These are phyloP conservation scores for Polyporus tsugae DNA, from an alignment of 1,284 basidiomycete genomes.

Conservation along the genomic window DNA sequence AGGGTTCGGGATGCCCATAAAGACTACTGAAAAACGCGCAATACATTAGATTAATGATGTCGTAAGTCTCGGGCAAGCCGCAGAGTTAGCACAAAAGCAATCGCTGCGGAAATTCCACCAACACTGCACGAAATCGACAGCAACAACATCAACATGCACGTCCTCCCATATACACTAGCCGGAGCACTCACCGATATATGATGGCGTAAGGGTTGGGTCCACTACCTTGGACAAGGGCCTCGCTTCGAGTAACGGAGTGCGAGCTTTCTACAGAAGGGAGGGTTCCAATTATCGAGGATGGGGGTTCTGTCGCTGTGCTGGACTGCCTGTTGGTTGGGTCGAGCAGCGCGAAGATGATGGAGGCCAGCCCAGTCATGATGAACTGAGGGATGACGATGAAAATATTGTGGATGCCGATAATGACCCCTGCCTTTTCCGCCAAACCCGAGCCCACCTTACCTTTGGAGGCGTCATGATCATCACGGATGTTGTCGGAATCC, in stretches of 20 bases:
- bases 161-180: no score
- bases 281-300: constrained; percentile 17
- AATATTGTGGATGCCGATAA: constrained; percentile 92
- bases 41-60: constrained; percentile 46
- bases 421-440: constrained; percentile 84
- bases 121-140: constrained; percentile 52
- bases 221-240: constrained; percentile 31
- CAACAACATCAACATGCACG: not conserved
- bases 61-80: constrained; percentile 68
- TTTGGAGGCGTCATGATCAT: constrained; percentile 17
- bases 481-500: constrained; percentile 31
- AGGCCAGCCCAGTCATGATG: constrained; percentile 71
- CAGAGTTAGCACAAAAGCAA: constrained; percentile 77
- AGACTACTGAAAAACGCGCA: not conserved
- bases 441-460: constrained; percentile 34
- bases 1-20: not conserved
- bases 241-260: constrained; percentile 25
- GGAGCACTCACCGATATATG: constrained; percentile 70
- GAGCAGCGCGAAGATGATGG: constrained; percentile 73
- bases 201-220: constrained; percentile 76
- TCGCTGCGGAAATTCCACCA: constrained; percentile 74
- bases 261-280: constrained; percentile 21
- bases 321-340: constrained; percentile 58
- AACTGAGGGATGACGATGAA: constrained; percentile 87
- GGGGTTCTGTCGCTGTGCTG: not conserved